Conservation (phyloP, 2,329 filamentous ascomycete species). For the Phialophora expanda region DNA sequence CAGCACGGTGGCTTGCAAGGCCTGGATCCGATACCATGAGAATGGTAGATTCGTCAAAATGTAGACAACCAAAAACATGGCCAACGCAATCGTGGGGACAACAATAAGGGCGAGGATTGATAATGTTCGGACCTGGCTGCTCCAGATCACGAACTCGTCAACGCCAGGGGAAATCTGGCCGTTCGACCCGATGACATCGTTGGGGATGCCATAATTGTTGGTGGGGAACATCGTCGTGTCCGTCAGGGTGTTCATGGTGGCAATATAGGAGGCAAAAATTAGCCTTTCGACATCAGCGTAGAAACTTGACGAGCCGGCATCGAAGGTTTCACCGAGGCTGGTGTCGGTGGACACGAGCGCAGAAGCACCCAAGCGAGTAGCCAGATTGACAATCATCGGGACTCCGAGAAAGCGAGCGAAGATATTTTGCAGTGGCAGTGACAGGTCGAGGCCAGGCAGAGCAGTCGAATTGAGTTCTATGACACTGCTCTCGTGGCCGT, state of each 20-base stretch:
- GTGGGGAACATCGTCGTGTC: slow-evolving; percentile 16
- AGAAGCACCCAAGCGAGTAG: slow-evolving; percentile 18
- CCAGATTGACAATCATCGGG: slow-evolving; percentile 10
- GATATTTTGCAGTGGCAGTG: slow-evolving; percentile 1
- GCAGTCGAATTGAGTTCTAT: slow-evolving; percentile 10
- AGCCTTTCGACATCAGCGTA: slow-evolving; percentile 6
- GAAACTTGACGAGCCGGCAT: slow-evolving; percentile 10
- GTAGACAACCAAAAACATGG: slow-evolving; percentile 13
- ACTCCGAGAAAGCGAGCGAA: slow-evolving; percentile 14
- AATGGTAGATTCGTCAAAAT: slow-evolving; percentile 15
- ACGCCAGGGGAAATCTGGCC: slow-evolving; percentile 3
- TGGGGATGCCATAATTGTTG: slow-evolving; percentile 15
- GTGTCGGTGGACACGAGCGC: slow-evolving; percentile 17
- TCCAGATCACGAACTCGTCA: slow-evolving; percentile 19
- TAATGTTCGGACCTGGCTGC: slow-evolving; percentile 15
- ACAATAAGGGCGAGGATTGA: slow-evolving; percentile 15
- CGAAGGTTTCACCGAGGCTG: slow-evolving; percentile 12
- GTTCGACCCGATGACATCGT: not conserved
- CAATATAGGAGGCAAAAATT: slow-evolving; percentile 18
- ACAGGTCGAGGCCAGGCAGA: slow-evolving; percentile 9
- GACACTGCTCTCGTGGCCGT: slow-evolving; percentile 4
- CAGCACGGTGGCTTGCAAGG: slow-evolving; percentile 18
- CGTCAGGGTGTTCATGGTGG: slow-evolving; percentile 19
- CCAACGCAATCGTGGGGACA: slow-evolving; percentile 12
- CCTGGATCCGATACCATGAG: slow-evolving; percentile 19